Evolutionary conservation across 768 basidiomycete genomes (phyloP).

Genomic region (Lepiota venenata): DNA sequence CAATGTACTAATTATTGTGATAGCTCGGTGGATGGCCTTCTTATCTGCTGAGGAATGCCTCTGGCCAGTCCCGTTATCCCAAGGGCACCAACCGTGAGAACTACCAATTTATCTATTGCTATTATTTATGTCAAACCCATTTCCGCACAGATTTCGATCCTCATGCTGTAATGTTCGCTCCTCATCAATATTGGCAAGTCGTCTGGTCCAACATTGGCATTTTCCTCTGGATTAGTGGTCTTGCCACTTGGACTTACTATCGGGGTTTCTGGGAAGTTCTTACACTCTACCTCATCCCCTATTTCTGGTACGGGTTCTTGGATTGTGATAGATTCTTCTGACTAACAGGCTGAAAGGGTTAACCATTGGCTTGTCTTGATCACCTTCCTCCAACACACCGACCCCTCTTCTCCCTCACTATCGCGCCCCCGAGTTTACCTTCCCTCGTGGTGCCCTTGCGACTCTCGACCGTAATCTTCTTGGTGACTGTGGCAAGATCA

Average conservation of each 20-base stretch:
- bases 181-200: conserved; percentile 74
- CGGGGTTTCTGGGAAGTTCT: conserved; percentile 73
- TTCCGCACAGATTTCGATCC: conserved; percentile 67
- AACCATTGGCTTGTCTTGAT: conserved; percentile 97
- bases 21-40: conserved; percentile 84
- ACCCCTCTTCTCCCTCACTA: conserved; percentile 94
- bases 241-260: conserved; percentile 53
- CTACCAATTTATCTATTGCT: neutral
- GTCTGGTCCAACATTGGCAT: conserved; percentile 83
- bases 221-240: conserved; percentile 60
- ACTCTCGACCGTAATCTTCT: conserved; percentile 86
- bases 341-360: conserved; percentile 40
- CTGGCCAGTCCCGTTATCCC: conserved; percentile 84
- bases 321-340: neutral
- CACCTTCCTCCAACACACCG: conserved; percentile 98
- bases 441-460: conserved; percentile 88
- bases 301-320: conserved; percentile 61
- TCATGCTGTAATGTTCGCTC: conserved; percentile 73
- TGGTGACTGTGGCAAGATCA: conserved; percentile 72
- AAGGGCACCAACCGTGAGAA: conserved; percentile 71
- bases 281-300: conserved; percentile 81
- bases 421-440: conserved; percentile 85
- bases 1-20: neutral
- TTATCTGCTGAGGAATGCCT: conserved; percentile 80
- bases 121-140: neutral